Evolutionary conservation across 2,329 filamentous ascomycete species (phyloP).

Genomic region (Fusarium penzigii): DNA sequence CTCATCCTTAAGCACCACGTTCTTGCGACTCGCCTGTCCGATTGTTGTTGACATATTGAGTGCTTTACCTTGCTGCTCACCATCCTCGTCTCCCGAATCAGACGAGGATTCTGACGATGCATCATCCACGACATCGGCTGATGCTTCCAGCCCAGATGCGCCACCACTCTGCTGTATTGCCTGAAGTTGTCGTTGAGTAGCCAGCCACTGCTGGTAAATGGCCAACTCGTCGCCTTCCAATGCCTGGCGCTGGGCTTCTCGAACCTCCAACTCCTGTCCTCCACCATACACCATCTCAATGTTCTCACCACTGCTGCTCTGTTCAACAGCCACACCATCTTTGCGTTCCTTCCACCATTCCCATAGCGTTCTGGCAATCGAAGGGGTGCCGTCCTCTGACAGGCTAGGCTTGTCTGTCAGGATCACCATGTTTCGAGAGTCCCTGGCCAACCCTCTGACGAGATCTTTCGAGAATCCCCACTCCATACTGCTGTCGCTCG

Average conservation of each 20-base stretch:
- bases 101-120: conserved; percentile 84
- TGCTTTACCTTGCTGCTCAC: conserved; percentile 87
- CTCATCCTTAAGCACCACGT: conserved; percentile 82
- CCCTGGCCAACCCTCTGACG: conserved; percentile 71
- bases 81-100: conserved; percentile 84
- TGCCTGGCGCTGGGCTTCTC: conserved; percentile 61
- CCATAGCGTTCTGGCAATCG: conserved; percentile 76
- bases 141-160: conserved; percentile 66
- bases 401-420: conserved; percentile 73
- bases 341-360: conserved; percentile 72
- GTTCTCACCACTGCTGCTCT: conserved; percentile 53
- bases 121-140: conserved; percentile 77
- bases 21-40: conserved; percentile 80
- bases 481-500: conserved; percentile 85
- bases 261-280: conserved; percentile 62
- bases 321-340: conserved; percentile 63
- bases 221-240: conserved; percentile 75
- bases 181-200: conserved; percentile 83
- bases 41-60: conserved; percentile 86
- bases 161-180: conserved; percentile 74
- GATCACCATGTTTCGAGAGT: conserved; percentile 80
- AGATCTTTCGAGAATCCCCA: conserved; percentile 93
- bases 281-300: conserved; percentile 68
- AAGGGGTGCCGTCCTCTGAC: conserved; percentile 44
- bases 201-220: conserved; percentile 89